These are phyloP conservation scores for Volvox africanus DNA, from an alignment of 139 green algal genomes.

Conservation along the genomic window DNA sequence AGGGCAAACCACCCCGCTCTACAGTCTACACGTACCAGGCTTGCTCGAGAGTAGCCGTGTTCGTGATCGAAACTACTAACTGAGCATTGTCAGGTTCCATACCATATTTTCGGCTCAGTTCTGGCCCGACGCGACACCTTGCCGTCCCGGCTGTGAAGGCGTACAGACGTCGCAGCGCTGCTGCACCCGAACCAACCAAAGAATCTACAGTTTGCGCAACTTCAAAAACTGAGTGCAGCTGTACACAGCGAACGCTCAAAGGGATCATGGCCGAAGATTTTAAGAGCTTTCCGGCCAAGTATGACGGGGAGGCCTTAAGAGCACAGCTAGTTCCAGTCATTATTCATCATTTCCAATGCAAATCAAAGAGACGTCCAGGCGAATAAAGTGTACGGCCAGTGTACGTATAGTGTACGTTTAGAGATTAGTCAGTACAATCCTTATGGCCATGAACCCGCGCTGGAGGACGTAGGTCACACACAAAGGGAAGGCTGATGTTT, in stretches of 20 bases:
- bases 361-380: too few species aligned
- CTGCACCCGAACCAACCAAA: background rate
- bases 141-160: slow-evolving; percentile 30
- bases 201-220: background rate
- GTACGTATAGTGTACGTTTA: too few species aligned
- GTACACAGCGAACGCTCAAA: background rate
- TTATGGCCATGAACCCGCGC: too few species aligned
- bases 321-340: too few species aligned
- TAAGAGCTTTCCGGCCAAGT: too few species aligned
- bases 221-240: slow-evolving; percentile 28
- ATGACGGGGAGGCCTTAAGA: too few species aligned
- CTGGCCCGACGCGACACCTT: slow-evolving; percentile 21
- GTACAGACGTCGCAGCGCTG: slow-evolving; percentile 12
- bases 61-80: slow-evolving; percentile 74
- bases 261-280: too few species aligned
- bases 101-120: slow-evolving; percentile 72
- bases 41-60: slow-evolving; percentile 53
- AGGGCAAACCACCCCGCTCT: background rate
- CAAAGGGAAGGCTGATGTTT: too few species aligned
- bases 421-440: too few species aligned
- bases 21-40: slow-evolving; percentile 35
- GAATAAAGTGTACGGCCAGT: too few species aligned
- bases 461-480: too few species aligned
- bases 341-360: too few species aligned
- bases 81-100: slow-evolving; percentile 74